Percentiles rank a stretch among this genome's conserved stretches.
Evolutionary conservation across 1,284 basidiomycete species (phyloP).

Genomic region (Pseudozyma hubeiensis): DNA sequence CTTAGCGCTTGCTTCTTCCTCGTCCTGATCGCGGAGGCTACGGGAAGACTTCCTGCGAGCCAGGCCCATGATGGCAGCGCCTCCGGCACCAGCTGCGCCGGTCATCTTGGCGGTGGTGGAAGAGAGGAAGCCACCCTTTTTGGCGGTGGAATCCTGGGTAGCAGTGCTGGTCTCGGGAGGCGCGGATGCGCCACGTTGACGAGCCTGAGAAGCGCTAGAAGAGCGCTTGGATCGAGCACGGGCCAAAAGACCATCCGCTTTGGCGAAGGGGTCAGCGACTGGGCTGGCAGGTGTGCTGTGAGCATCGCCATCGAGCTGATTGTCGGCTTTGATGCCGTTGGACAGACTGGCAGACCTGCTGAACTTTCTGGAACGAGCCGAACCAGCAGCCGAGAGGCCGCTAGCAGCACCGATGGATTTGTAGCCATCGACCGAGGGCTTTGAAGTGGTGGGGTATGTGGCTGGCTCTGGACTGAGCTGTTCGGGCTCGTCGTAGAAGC

Average conservation of each 20-base stretch:
- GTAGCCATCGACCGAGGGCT: slow-evolving; percentile 14
- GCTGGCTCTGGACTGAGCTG: slow-evolving; percentile 17
- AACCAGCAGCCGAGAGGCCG: not conserved
- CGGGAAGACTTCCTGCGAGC: slow-evolving; percentile 29
- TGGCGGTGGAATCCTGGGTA: slow-evolving; percentile 2
- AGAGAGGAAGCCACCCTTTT: slow-evolving; percentile 20
- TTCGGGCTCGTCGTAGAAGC: slow-evolving; percentile 30
- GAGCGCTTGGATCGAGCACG: slow-evolving; percentile 28
- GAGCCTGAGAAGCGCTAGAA: slow-evolving; percentile 8
- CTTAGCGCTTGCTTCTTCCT: slow-evolving; percentile 3
- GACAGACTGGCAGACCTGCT: slow-evolving; percentile 19
- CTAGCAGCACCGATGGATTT: slow-evolving; percentile 18
- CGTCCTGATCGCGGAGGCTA: slow-evolving; percentile 17
- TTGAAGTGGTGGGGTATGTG: slow-evolving; percentile 10
- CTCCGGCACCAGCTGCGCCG: slow-evolving; percentile 32
- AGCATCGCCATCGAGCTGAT: slow-evolving; percentile 1
- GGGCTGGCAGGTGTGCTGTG: not conserved
- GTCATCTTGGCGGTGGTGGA: slow-evolving; percentile 34
- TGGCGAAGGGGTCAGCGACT: slow-evolving; percentile 26
- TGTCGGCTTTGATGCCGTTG: not conserved
- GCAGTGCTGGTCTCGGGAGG: not conserved
- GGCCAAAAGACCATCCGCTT: slow-evolving; percentile 36
- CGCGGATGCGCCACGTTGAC: slow-evolving; percentile 13
- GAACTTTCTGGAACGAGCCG: slow-evolving; percentile 27
- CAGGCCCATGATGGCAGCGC: slow-evolving; percentile 20